Conservation (phyloP, 352 stramenopile species). For the Phytopythium vexans region DNA sequence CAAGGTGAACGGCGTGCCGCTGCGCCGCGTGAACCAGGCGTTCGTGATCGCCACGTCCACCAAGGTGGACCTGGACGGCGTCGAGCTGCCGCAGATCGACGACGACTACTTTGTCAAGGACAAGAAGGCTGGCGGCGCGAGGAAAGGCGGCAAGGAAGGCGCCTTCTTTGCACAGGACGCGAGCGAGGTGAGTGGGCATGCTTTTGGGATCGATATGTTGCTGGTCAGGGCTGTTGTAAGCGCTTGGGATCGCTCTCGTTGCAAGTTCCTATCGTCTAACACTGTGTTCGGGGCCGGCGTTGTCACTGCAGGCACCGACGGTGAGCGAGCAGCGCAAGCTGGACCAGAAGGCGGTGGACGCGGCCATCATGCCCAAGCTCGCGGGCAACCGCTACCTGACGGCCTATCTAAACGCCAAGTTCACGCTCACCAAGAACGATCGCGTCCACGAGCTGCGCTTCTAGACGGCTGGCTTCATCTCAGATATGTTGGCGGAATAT, state of each 20-base stretch:
- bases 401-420: constrained; percentile 94
- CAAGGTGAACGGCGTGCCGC: constrained; percentile 97
- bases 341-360: constrained; percentile 96
- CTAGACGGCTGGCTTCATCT: constrained; percentile 53
- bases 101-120: constrained; percentile 94
- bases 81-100: constrained; percentile 89
- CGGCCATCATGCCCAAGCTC: constrained; percentile 60
- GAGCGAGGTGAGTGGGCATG: constrained; percentile 16
- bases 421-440: constrained; percentile 92
- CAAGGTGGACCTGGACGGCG: constrained; percentile 92
- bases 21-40: constrained; percentile 96
- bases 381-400: constrained; percentile 85
- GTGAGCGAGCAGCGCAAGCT: constrained; percentile 94
- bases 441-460: constrained; percentile 97
- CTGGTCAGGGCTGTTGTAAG: constrained; percentile 17
- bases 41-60: constrained; percentile 99
- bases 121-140: constrained; percentile 30
- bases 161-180: constrained; percentile 86
- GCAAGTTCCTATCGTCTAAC: constrained; percentile 31
- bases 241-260: constrained; percentile 66
- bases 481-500: neutral
- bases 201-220: constrained; percentile 5
- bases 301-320: constrained; percentile 41
- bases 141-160: constrained; percentile 80
- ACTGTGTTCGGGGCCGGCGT: constrained; percentile 11